phyloP scores from a whole-genome alignment of 352 stramenopile species.

The Pythium grandisporangium region DNA sequence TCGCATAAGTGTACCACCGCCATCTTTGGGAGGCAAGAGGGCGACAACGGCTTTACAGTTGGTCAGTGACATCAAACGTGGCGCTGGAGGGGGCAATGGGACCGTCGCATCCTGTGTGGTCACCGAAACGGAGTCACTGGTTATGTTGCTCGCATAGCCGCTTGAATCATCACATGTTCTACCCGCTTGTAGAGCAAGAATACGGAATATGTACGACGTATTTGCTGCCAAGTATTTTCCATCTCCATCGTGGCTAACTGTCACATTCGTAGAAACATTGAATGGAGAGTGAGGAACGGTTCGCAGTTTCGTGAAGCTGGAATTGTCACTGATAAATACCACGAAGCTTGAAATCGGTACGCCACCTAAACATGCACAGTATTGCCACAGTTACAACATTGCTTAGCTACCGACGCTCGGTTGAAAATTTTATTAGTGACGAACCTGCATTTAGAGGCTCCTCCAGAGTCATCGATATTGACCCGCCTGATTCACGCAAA shows the following conservation, averaged over 20 bases:
- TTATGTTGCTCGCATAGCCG: slow-evolving; percentile 5
- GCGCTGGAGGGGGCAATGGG: slow-evolving; percentile 13
- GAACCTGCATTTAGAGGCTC: slow-evolving; percentile 33
- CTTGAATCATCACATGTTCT: slow-evolving; percentile 23
- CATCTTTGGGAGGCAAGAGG: slow-evolving; percentile 14
- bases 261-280: no score
- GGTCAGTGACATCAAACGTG: slow-evolving; percentile 8
- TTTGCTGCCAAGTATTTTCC: slow-evolving; percentile 7
- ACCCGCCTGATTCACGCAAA: slow-evolving; percentile 14
- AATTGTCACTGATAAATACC: slow-evolving; percentile 5
- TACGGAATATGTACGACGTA: slow-evolving; percentile 33
- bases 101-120: slow-evolving; percentile 16
- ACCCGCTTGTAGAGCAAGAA: slow-evolving; percentile 26
- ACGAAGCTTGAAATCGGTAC: slow-evolving; percentile 9
- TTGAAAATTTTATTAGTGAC: no score
- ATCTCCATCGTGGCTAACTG: slow-evolving; percentile 11
- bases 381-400: background rate
- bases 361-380: slow-evolving; percentile 5
- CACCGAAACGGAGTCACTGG: slow-evolving; percentile 19
- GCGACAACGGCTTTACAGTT: slow-evolving; percentile 14
- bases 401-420: background rate
- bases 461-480: slow-evolving; percentile 16
- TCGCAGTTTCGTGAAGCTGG: slow-evolving; percentile 9
- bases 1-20: slow-evolving; percentile 24
- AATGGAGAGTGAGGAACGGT: no score